Conservation (phyloP, 2,329 filamentous ascomycete genomes). For the Calonectria henricotiae region DNA sequence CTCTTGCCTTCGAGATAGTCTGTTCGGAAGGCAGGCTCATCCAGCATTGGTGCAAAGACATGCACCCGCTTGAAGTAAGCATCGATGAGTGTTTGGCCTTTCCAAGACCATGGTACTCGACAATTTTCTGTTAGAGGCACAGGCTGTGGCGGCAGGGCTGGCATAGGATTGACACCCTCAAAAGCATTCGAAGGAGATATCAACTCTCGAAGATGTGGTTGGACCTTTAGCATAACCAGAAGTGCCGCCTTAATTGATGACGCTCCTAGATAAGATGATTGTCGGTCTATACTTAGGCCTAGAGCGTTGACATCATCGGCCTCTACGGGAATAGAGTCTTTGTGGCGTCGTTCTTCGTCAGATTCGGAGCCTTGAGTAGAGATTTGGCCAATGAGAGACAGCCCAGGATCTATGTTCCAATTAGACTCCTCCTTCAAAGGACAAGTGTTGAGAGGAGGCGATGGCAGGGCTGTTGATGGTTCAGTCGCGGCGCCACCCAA, state of each 20-base stretch:
- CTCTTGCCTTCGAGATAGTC: conserved; percentile 55
- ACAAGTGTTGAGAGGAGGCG: conserved; percentile 69
- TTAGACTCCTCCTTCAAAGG: conserved; percentile 66
- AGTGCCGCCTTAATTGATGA: conserved; percentile 84
- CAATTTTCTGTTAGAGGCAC: conserved; percentile 64
- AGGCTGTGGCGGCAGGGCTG: conserved; percentile 62
- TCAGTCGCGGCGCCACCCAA: conserved; percentile 66
- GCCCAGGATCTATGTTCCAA: conserved; percentile 67
- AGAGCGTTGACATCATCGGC: conserved; percentile 64
- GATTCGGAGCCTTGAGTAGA: conserved; percentile 27
- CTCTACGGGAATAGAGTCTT: conserved; percentile 26
- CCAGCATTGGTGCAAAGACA: conserved; percentile 81
- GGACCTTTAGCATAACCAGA: conserved; percentile 78
- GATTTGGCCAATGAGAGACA: conserved; percentile 54
- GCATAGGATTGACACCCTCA: conserved; percentile 64
- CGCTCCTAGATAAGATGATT: conserved; percentile 78
- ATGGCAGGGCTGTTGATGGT: conserved; percentile 64
- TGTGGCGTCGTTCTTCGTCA: conserved; percentile 33
- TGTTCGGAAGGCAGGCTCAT: conserved; percentile 76
- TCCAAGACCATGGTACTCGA: conserved; percentile 73
- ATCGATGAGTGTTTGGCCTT: conserved; percentile 79
- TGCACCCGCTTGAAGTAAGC: conserved; percentile 85
- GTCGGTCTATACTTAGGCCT: conserved; percentile 73
- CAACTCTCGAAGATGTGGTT: conserved; percentile 64
- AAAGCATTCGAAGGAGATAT: conserved; percentile 64